Base-by-base conservation (phyloP, 257 asterid genomes). In the Pogostemon cablin region DNA sequence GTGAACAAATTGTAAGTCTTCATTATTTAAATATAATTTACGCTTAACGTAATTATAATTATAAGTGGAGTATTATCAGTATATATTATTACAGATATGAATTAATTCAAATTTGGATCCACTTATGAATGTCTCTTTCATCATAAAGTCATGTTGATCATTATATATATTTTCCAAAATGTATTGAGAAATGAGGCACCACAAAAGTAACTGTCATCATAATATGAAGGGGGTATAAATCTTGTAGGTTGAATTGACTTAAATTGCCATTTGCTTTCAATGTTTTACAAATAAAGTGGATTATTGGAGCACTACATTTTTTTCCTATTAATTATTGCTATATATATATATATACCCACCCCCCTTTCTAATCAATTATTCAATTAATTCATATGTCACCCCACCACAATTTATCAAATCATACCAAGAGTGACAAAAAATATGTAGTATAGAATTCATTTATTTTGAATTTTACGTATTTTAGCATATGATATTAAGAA, bases 61-160 rank as follows among this genome's bases (percentile, higher is more conserved):
- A 25, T 1, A 25, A 25, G 32, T 25, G 32, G 25, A 20, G 1
- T 25, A 25, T 25, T 25, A 25, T 15, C 17, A 15, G 17, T 25
- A 25, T 25, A 25, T 25, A 25, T 25, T 25, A 25, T 25, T 15
- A 15, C 17, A 25, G 32, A 25, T 25, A 25, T 25, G 32, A 25
- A 15, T 15, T 15, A 25, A 25, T 25, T 25, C 1, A 25, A 25
- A 25, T 25, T 25, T 25, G 32, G 32, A 25, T 25, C 32, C 32
- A 25, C 58, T 34, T 72, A 65, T 61, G 68, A 9, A 50, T 37
- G 70, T 85, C 87, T 46, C 75, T 67, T 72, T 82, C 86, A 58
- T 54, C 32, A 54, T 62, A 76, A 74, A 55, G 83, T 78, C 79
- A 62, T 60, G 32, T 32, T 79, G 83, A 71, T 39, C 71, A 64